Base-by-base conservation (phyloP, 257 asterid species). In the Vinca minor region DNA sequence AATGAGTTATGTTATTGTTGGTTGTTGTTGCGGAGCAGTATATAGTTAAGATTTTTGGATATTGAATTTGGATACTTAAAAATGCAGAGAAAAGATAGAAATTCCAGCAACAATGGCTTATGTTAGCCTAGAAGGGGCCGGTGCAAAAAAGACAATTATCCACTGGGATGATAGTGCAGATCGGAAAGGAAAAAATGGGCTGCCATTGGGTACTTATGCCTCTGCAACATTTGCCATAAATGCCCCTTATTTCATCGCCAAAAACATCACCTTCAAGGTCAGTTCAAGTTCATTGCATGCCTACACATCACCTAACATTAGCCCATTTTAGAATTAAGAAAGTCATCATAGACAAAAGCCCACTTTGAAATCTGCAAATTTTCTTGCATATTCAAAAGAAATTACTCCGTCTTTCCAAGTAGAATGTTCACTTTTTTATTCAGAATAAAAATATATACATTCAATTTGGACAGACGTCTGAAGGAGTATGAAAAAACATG, bases 191-290 rank as follows among this genome's bases (percentile, higher is more conserved):
- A 76, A 72, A 11, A 79, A 74, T 28, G 85, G 87, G 5, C 64
- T 69, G 68, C 82, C 88, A n/a, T 28, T 88, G 75, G 96, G 96
- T 8, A 91, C 98, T 59, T 91, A 83, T 41, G 96, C 91, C 81
- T 88, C 98, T 25, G 96, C 96, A 4, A 81, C 96, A 4, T 88
- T 91, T 63, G 95, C 98, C 0, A 83, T 91, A 58, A 77, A 91
- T 78, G 89, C 96, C 59, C 98, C 98, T 0, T 88, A 83, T 63
- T 88, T 91, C 53, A 73, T 91, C 10, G 98, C 95, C 20, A 86
- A 73, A 78, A 76, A 88, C 77, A 84, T 91, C 77, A 86, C 89
- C 39, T 91, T 91, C 66, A 83, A 78, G 96, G 97, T 89, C 34
- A 54, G 73, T 53, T 26, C 28, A 28, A 39, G 3, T 44, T 15